Base-by-base conservation (phyloP, 768 basidiomycete species). In the Rhizopogon vesiculosus region DNA sequence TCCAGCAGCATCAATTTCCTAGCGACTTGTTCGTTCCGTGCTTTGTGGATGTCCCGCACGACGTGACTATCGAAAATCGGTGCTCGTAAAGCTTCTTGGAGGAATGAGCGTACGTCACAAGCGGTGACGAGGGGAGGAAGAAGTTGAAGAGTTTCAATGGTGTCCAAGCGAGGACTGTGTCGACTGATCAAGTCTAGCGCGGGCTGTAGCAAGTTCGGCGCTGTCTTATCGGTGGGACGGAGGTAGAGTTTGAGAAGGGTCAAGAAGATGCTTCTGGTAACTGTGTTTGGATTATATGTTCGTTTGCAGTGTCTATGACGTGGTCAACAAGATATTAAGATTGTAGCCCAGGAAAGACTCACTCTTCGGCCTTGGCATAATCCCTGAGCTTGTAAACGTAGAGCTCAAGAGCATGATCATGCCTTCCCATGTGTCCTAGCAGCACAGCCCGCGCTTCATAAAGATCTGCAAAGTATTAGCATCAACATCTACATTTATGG, bases 361-460 rank as follows among this genome's bases (percentile, higher is more conserved):
- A 95, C 92, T 89, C 85, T 75, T 98, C 97, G 0, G 97, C 97
- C 59, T 93, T 93, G 28, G 72, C 58, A 67, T 87, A 93, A 64
- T 95, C 89, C 40, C 86, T 80, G 33, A 98, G 76, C 38, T 85
- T 83, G 65, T 98, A 89, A 6, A 95, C 93, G 67, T 98, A 99
- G 13, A 96, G 80, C 65, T 95, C 92, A n/a, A 98, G 80, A 0
- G 96, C 94, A 58, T 87, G 91, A 58, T 97, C 93, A 58, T 98
- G 96, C 53, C 91, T 84, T 1, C 90, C 93, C 57, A 98, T 78
- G 44, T 89, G 81, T 9, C 97, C 97, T 9, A 98, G 75, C 7
- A 99, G 78, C 56, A 98, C 86, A 0, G 97, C 97, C 42, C 93
- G 85, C 15, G 91, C 93, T 69, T 98, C 93, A 56, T 83, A 93